Base-by-base conservation (phyloP, 805 yeast genomes). In the Jamesozyma hellenica region DNA sequence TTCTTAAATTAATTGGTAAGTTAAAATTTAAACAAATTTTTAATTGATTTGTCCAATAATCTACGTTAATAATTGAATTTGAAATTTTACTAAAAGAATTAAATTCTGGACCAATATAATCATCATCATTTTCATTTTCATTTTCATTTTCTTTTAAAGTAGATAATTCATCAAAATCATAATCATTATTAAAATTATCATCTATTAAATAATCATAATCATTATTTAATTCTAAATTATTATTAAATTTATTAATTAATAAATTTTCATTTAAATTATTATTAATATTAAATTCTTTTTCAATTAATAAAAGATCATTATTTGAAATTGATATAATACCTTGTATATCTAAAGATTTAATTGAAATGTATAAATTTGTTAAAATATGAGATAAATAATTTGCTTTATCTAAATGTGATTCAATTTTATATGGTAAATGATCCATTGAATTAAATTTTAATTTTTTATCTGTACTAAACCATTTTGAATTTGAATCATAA, bases 21-120 rank as follows among this genome's bases (percentile, higher is more conserved):
- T 81, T 82, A 51, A 82, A 77, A 51, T 75, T 75, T 38, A 86
- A 59, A 74, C 95, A 81, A 32, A 81, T 78, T 39, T 76, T 72
- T 48, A 90, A 68, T 58, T 86, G 96, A 40, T 81, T 78, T 0
- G 96, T 79, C 95, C 96, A 88, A 43, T 81, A 82, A 39, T 79
- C 71, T 8, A 86, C 80, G 33, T 79, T 72, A 8, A 82, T 77
- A 8, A 83, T 80, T 0, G 92, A 74, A 0, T 88, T 81, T 1
- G 83, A 74, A 46, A 71, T 69, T 1, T 79, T 78, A 43, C 80
- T 78, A 35, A 79, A 78, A 16, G 63, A 58, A 36, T 46, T 51
- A 39, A 52, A 52, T 28, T 67, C 61, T 32, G 66, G 48, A 1
- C 65, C 60, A 15, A 68, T 64, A 4, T 60, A 60, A 36, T 61